Evolutionary conservation across 495 filamentous ascomycete species (phyloP), one percentile per base, ranked within the genome.

Genomic region (Podospora didyma): DNA sequence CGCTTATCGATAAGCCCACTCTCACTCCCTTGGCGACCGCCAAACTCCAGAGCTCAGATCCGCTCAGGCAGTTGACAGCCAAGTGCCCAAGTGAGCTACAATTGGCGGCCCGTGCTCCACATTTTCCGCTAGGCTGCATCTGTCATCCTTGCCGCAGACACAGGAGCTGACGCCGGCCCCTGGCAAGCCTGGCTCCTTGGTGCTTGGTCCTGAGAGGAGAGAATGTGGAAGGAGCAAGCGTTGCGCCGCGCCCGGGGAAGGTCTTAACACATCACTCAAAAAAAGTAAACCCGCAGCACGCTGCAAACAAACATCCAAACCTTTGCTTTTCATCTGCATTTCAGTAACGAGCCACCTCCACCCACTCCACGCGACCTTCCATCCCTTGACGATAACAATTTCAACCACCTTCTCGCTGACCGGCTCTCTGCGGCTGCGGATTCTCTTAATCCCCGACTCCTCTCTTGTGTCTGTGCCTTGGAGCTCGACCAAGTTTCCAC

Each of bases 241-340:
- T 60, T 56, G 51, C 54, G 50, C n/a, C n/a, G n/a, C 54, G 47
- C 52, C 47, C 55, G 42, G 39, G 14, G 45, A 47, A 49, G 52
- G 53, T 62, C 51, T 62, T 62, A 62, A 64, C 67, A 69, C 59
- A 69, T 69, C 67, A 62, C 56, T 58, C 61, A 55, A 64, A 62
- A 65, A 63, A 63, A 60, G 57, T 63, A 54, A 54, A 44, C 56
- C 48, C 31, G 20, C 45, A 35, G 24, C 57, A 52, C 26, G 49
- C 20, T 42, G 39, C 39, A 42, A 42, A 42, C 39, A 24, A 20
- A 9, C 35, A 11, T 31, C 39, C 51, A 14, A 56, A 42, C 21
- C 42, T 46, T 46, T 21, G 44, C 19, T 37, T 53, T 39, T 24
- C 21, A 24, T 31, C 49, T 39, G 51, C 44, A 34, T 28, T 57